Evolutionary conservation across 2,329 filamentous ascomycete species (phyloP), one percentile per base, ranked within the genome.

Genomic region (Septoria petroselini): DNA sequence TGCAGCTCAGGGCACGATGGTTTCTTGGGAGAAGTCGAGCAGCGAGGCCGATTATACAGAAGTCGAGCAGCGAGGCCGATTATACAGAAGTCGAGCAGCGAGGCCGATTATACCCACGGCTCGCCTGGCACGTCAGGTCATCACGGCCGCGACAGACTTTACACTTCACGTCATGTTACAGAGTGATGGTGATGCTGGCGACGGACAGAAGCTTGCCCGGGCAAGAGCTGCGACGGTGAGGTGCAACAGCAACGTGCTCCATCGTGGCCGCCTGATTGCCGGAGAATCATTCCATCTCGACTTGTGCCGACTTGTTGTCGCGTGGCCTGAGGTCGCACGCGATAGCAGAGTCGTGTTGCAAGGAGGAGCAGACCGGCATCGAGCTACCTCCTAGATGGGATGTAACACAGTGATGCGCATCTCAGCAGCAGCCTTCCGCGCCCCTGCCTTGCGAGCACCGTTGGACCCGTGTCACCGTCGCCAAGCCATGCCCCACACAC

Each of bases 221-320:
- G 40, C 30, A 35, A 35, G 33, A 37, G 31, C 38, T 42, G 40
- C 31, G 34, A 50, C 27, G 31, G n/a, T 21, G 9, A 25, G 38
- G 34, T 51, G 48, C 34, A 41, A 54, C 53, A n/a, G n/a, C n/a
- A 50, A 53, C 53, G 50, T 53, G 53, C 46, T 25, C 35, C 21
- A 41, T 41, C 46, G 53, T 37, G 38, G 39, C 35, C 27, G 33
- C 41, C 50, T 40, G 50, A 48, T 35, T 48, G 48, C 48, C 45
- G 38, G n/a, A n/a, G n/a, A n/a, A n/a, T n/a, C n/a, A n/a, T n/a
- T n/a, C n/a, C n/a, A n/a, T n/a, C n/a, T n/a, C n/a, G n/a, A n/a
- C n/a, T n/a, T n/a, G n/a, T n/a, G n/a, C n/a, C n/a, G n/a, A n/a
- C n/a, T 12, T 25, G 17, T 38, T 38, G 30, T 37, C 41, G 41